These are phyloP conservation scores for Lanmaoa pseudosensibilis DNA, from an alignment of 768 basidiomycete genomes.

Conservation along the genomic window DNA sequence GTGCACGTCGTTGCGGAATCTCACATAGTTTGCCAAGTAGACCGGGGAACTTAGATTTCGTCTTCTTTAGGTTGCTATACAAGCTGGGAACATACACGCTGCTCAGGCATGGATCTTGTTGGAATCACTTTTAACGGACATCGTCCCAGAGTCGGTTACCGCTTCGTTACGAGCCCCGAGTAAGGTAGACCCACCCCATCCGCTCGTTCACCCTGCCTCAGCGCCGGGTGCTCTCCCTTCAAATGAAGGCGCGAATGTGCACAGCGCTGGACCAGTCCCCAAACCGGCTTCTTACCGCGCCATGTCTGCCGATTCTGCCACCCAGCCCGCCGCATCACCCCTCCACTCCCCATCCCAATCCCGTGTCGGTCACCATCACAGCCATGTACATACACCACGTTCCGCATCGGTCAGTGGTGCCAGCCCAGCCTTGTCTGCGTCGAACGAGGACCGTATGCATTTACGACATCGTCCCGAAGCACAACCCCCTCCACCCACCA, in stretches of 20 bases:
- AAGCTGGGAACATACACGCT: slow-evolving; percentile 52
- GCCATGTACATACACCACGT: slow-evolving; percentile 10
- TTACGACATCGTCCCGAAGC: slow-evolving; percentile 17
- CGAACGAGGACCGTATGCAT: slow-evolving; percentile 26
- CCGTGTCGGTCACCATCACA: slow-evolving; percentile 11
- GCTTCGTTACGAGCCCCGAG: slow-evolving; percentile 27
- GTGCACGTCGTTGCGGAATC: slow-evolving; percentile 1
- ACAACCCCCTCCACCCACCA: slow-evolving; percentile 20
- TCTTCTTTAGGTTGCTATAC: slow-evolving; percentile 51
- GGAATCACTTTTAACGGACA: slow-evolving; percentile 52
- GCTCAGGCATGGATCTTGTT: slow-evolving; percentile 72
- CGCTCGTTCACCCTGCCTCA: slow-evolving; percentile 41
- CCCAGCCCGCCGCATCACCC: slow-evolving; percentile 9
- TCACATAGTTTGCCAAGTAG: neutral
- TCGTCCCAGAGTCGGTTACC: slow-evolving; percentile 39
- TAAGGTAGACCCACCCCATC: slow-evolving; percentile 19
- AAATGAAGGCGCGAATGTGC: slow-evolving; percentile 9
- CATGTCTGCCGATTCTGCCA: slow-evolving; percentile 27
- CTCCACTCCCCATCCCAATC: slow-evolving; percentile 28
- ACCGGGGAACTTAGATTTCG: neutral
- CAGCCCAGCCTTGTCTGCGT: slow-evolving; percentile 25
- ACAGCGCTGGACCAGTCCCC: slow-evolving; percentile 13
- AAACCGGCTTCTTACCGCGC: slow-evolving; percentile 28
- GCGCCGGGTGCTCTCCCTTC: slow-evolving; percentile 42
- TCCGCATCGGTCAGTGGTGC: slow-evolving; percentile 19